Evolutionary conservation across 352 stramenopile genomes (phyloP), one percentile per base, ranked within the genome.

Genomic region (Pythium aristosporum): DNA sequence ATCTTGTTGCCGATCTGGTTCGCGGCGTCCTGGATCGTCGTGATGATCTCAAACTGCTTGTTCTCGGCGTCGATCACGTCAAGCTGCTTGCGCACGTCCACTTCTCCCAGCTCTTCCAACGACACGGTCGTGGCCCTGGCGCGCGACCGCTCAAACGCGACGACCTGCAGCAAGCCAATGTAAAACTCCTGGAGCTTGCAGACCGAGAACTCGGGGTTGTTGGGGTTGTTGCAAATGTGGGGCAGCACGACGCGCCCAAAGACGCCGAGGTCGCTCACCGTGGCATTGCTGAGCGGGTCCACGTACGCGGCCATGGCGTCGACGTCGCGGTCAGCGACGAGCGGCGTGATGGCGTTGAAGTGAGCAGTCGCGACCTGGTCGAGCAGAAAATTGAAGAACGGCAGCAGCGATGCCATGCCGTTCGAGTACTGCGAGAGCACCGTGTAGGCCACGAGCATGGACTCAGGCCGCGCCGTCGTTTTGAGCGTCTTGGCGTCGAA

Each of bases 41-140:
- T 51, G 20, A 71, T 66, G 37, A 63, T 48, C 52, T 71, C 64
- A 12, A 63, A 66, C 20, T 67, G 57, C 47, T 67, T 67, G 23
- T 58, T 71, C 52, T 71, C 52, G 36, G 43, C 30, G 57, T 64
- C 63, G 51, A 66, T 50, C 42, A 70, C 63, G 32, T 70, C 63
- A 7, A 70, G 44, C 30, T 70, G 43, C 57, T 71, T 71, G 64
- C 64, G 64, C 30, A 67, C 64, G 58, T 67, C 57, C 16, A 71
- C 64, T 46, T 71, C 64, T 3, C 36, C 34, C 9, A 67, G 16
- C 8, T 71, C 64, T 12, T 32, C 43, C 2, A 71, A 47, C n/a
- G 63, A 61, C 8, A 65, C n/a, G 5, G 28, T 32, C 13, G 9
- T 9, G n/a, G 47, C 20, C 10, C 16, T 30, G 8, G 16, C 1